A percentile compares a stretch with the other conserved stretches of the same genome.
Conservation (phyloP, 768 basidiomycete species). For the Saitozyma podzolica region DNA sequence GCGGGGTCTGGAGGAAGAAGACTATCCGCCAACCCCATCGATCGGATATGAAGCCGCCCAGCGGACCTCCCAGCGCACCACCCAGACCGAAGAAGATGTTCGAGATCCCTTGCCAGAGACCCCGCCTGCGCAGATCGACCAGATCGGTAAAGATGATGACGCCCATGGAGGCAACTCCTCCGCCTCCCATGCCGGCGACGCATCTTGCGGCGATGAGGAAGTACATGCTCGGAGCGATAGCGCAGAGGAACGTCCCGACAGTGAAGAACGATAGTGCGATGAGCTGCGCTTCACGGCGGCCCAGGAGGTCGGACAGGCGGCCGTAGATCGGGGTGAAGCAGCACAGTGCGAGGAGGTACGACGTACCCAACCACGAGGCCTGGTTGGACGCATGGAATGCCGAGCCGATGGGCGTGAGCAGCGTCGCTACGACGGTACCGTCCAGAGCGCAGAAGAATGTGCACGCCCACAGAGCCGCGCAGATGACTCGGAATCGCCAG, state of each 20-base stretch:
- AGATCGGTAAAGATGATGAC: slow-evolving; percentile 78
- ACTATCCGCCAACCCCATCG: slow-evolving; percentile 70
- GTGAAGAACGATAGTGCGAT: slow-evolving; percentile 33
- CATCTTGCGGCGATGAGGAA: slow-evolving; percentile 28
- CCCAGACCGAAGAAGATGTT: slow-evolving; percentile 72
- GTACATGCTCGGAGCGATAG: slow-evolving; percentile 34
- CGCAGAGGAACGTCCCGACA: slow-evolving; percentile 35
- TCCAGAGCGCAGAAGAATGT: slow-evolving; percentile 36
- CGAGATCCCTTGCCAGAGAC: slow-evolving; percentile 67
- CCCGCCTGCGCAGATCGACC: slow-evolving; percentile 82
- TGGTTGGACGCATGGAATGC: slow-evolving; percentile 37
- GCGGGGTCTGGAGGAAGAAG: slow-evolving; percentile 40
- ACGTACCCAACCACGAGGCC: slow-evolving; percentile 46
- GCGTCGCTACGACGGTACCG: slow-evolving; percentile 37
- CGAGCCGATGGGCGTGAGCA: slow-evolving; percentile 33
- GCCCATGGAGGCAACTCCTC: slow-evolving; percentile 30
- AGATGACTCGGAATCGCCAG: slow-evolving; percentile 32
- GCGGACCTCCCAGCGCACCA: slow-evolving; percentile 51
- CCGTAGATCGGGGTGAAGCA: slow-evolving; percentile 47
- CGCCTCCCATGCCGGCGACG: slow-evolving; percentile 43
- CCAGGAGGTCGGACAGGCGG: slow-evolving; percentile 35
- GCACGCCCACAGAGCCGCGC: slow-evolving; percentile 36
- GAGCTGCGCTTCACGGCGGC: slow-evolving; percentile 29
- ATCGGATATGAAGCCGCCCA: slow-evolving; percentile 65
- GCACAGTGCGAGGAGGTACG: slow-evolving; percentile 43